Conservation (phyloP, 2,329 filamentous ascomycete species). For the Monilinia fructicola region DNA sequence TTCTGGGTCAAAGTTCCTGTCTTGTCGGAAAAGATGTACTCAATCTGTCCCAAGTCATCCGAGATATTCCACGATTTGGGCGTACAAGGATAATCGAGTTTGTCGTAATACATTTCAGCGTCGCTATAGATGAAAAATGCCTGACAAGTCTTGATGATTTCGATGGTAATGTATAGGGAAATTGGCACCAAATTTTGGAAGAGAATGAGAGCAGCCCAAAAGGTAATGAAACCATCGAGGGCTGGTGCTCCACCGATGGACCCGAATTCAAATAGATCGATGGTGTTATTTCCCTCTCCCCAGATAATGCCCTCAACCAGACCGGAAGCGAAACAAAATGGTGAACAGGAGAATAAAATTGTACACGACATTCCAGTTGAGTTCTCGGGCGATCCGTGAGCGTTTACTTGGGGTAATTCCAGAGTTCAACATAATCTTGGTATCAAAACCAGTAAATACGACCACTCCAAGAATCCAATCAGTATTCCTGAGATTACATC, state of each 20-base stretch:
- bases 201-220: constrained; percentile 90
- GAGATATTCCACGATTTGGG: constrained; percentile 99
- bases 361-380: constrained; percentile 97
- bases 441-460: constrained; percentile 91
- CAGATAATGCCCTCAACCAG: constrained; percentile 84
- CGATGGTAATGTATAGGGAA: constrained; percentile 93
- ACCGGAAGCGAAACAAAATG: constrained; percentile 87
- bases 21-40: constrained; percentile 98
- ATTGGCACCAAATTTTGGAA: constrained; percentile 99
- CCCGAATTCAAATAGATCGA: constrained; percentile 80
- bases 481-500: constrained; percentile 90
- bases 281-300: constrained; percentile 70
- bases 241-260: constrained; percentile 73
- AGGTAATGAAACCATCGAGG: constrained; percentile 90
- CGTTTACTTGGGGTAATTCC: constrained; percentile 94
- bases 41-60: constrained; percentile 95
- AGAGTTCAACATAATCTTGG: constrained; percentile 99
- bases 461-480: constrained; percentile 94
- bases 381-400: constrained; percentile 82
- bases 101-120: constrained; percentile 94
- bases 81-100: constrained; percentile 89
- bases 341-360: constrained; percentile 87
- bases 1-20: constrained; percentile 89
- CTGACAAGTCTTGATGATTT: constrained; percentile 90
- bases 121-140: constrained; percentile 98